A percentile compares a stretch with the other conserved stretches of the same genome.
Conservation (phyloP, 2,329 filamentous ascomycete genomes). For the Fusarium mundagurra region DNA sequence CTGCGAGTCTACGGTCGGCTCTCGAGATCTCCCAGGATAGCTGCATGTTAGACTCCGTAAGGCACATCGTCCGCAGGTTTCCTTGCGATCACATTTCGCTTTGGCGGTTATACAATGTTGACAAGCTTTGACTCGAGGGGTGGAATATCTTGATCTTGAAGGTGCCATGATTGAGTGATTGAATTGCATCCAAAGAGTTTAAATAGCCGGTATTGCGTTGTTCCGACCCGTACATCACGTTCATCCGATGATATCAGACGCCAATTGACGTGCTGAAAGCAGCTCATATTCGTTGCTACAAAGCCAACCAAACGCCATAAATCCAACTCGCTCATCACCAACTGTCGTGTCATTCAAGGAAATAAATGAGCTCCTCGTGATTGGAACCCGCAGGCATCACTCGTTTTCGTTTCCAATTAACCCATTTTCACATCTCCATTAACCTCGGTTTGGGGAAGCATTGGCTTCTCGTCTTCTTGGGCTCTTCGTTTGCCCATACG, state of each 20-base stretch:
- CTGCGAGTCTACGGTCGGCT: neutral
- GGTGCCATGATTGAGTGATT: neutral
- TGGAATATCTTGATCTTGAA: slow-evolving; percentile 44
- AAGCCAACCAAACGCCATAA: slow-evolving; percentile 29
- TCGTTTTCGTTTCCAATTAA: slow-evolving; percentile 26
- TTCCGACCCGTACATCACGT: slow-evolving; percentile 1
- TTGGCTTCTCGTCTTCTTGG: slow-evolving; percentile 43
- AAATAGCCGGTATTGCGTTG: neutral
- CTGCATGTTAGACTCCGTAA: slow-evolving; percentile 44
- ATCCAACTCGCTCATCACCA: slow-evolving; percentile 6
- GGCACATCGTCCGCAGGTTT: slow-evolving; percentile 48
- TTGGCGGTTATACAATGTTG: slow-evolving; percentile 51
- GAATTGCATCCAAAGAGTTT: neutral
- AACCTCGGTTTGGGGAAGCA: slow-evolving; percentile 36
- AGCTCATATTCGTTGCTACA: slow-evolving; percentile 29
- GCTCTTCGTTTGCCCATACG: slow-evolving; percentile 65
- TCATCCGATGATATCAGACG: neutral
- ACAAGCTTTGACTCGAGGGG: slow-evolving; percentile 53
- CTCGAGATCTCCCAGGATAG: slow-evolving; percentile 36
- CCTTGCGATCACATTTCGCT: slow-evolving; percentile 52
- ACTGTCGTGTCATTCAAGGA: slow-evolving; percentile 5
- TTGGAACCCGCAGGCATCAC: slow-evolving; percentile 17
- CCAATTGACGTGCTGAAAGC: neutral
- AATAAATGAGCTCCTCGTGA: slow-evolving; percentile 15
- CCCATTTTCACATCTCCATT: slow-evolving; percentile 46